phyloP scores from a whole-genome alignment of 768 basidiomycete species.

The Termitomyces sp. region DNA sequence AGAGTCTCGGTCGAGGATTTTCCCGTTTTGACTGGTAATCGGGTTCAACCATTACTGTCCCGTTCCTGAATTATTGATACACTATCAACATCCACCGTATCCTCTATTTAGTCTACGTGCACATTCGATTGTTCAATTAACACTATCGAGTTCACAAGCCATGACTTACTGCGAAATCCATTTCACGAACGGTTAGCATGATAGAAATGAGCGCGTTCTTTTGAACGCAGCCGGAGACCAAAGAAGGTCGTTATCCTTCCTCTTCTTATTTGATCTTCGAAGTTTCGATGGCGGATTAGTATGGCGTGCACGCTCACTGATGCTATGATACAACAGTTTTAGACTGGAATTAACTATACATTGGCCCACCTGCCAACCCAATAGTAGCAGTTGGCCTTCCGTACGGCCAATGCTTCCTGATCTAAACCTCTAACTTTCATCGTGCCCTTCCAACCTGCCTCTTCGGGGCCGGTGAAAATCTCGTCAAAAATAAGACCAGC shows the following conservation, averaged over 20 bases:
- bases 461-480: conserved; percentile 24
- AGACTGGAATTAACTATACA: neutral
- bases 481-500: conserved; percentile 51
- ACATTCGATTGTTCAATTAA: neutral
- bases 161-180: neutral
- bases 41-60: no score
- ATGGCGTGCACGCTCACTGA: neutral
- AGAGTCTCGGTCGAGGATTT: no score
- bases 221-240: neutral
- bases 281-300: neutral
- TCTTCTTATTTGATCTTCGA: no score
- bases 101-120: neutral
- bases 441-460: conserved; percentile 45
- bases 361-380: conserved; percentile 56
- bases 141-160: no score
- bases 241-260: neutral
- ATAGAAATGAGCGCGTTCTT: neutral
- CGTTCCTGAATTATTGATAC: neutral
- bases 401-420: conserved; percentile 38
- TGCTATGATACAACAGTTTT: neutral
- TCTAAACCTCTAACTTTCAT: conserved; percentile 46
- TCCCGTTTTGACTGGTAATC: no score
- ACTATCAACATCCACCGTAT: neutral
- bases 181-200: neutral
- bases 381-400: conserved; percentile 60